Conservation (phyloP, 1,284 basidiomycete genomes). For the Paramarasmius palmivorus region DNA sequence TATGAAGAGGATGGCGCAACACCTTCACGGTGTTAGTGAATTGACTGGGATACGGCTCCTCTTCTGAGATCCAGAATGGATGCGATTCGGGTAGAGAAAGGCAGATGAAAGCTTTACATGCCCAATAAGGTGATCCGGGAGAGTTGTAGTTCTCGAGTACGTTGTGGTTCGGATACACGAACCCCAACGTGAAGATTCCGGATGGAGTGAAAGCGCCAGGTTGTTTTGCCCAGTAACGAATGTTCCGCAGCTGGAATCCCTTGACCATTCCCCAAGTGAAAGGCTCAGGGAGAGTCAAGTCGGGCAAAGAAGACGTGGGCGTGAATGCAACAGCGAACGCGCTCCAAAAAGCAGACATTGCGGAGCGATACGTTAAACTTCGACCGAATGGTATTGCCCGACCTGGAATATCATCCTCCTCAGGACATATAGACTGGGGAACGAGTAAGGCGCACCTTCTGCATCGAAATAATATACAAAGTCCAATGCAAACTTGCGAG, state of each 20-base stretch:
- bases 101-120: conserved; percentile 74
- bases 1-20: conserved; percentile 67
- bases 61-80: conserved; percentile 69
- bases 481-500: conserved; percentile 63
- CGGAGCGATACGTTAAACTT: conserved; percentile 77
- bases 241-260: conserved; percentile 71
- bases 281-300: conserved; percentile 66
- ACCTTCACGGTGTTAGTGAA: conserved; percentile 46
- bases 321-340: conserved; percentile 77
- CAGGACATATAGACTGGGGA: background rate
- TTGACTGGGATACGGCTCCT: conserved; percentile 59
- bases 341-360: conserved; percentile 78
- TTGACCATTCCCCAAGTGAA: conserved; percentile 76
- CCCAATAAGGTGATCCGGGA: conserved; percentile 82
- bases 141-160: conserved; percentile 83
- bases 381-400: conserved; percentile 77
- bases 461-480: conserved; percentile 77
- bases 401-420: conserved; percentile 38
- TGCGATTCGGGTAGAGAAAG: conserved; percentile 65
- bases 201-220: conserved; percentile 61
- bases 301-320: conserved; percentile 70
- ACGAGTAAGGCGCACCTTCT: conserved; percentile 41
- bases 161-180: conserved; percentile 71
- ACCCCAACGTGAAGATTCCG: conserved; percentile 76
- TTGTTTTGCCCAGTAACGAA: conserved; percentile 70